Percentiles rank a stretch among this genome's conserved stretches.
phyloP scores from a whole-genome alignment of 441 rosid genomes.

The Eruca vesicaria region DNA sequence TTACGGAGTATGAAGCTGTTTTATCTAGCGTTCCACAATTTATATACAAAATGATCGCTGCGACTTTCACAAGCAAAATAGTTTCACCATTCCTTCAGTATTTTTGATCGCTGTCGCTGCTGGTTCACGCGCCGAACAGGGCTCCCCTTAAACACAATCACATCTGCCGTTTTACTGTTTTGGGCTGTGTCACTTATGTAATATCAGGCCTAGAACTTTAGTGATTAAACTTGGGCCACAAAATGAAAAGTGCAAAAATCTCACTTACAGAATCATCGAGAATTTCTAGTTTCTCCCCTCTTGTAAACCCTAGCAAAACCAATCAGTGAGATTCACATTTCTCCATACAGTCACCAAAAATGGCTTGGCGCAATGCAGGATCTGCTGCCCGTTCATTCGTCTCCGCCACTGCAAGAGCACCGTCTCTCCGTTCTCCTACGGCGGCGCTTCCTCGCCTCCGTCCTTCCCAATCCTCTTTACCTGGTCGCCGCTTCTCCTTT shows the following conservation, averaged over 20 bases:
- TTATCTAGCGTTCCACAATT: too few relatives aligned
- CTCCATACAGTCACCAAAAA: slow-evolving; percentile 19
- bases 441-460: slow-evolving; percentile 38
- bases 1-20: too few relatives aligned
- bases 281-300: background rate
- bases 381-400: slow-evolving; percentile 36
- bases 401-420: slow-evolving; percentile 50
- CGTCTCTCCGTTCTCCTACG: slow-evolving; percentile 54
- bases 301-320: slow-evolving; percentile 27
- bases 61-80: too few relatives aligned
- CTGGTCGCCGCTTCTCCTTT: slow-evolving; percentile 56
- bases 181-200: background rate
- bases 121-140: too few relatives aligned
- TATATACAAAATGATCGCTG: too few relatives aligned
- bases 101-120: too few relatives aligned
- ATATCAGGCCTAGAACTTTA: background rate
- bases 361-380: slow-evolving; percentile 53
- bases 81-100: too few relatives aligned
- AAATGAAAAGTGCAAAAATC: background rate
- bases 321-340: background rate
- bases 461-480: slow-evolving; percentile 41
- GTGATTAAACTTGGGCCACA: background rate
- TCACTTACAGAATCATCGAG: background rate
- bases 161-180: background rate
- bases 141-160: too few relatives aligned